Evolutionary conservation across 495 filamentous ascomycete genomes (phyloP), one percentile per base, ranked within the genome.

Genomic region (Cercophora samala): DNA sequence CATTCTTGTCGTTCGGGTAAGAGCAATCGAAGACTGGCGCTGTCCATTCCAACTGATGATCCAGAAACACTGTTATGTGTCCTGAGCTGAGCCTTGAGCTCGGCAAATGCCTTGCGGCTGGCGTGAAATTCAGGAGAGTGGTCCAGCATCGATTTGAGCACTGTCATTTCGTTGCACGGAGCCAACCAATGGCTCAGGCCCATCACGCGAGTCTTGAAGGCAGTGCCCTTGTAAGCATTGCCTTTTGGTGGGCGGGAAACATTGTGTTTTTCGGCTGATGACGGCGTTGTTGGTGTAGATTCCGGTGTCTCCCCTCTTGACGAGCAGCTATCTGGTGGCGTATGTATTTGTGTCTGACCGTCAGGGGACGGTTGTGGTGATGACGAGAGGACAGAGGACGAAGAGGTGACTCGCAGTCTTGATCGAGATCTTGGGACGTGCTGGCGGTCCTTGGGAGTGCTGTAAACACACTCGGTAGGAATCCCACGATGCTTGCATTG

Each of bases 101-200:
- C 70, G 15, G 37, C 52, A 58, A 73, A 72, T 23, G 64, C 37
- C 24, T 62, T 67, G 21, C 70, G 65, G 23, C 46, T 65, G 0
- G 69, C 2, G 9, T 69, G 37, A 54, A 73, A 73, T 51, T 66
- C 69, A 29, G 54, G 21, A 2, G 70, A 59, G 22, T 51, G 69
- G 54, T 71, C 64, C 29, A 73, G 66, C 46, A 73, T 59, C 13
- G 71, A 66, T 25, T 68, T 68, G 37, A 70, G 19, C 4, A 69
- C 64, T 15, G 46, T 58, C 66, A 73, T 65, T 22, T 73, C 69
- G 29, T 66, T 58, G 53, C 66, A 69, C 0, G 71, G 69, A 0
- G 69, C 66, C 69, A 71, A 60, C 69, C 71, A 72, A 52, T 72
- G 71, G 37, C 69, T 72, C 8, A 71, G 37, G 0, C 71, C 69